Conservation (phyloP, 768 basidiomycete genomes). For the Rhizopogon sp. region DNA sequence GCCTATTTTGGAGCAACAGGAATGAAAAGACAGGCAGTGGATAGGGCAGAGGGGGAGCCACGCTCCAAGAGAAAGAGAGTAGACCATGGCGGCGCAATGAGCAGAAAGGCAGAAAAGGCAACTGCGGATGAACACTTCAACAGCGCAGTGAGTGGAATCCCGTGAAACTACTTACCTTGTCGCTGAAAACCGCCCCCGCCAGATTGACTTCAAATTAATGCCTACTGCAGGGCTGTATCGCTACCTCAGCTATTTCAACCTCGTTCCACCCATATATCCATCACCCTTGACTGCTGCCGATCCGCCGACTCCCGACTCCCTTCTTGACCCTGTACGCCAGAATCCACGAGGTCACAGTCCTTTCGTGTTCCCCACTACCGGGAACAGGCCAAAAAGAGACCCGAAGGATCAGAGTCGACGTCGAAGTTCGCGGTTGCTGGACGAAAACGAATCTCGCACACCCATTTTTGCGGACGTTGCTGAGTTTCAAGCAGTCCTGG, state of each 20-base stretch:
- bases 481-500: constrained; percentile 64
- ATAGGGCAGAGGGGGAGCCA: constrained; percentile 70
- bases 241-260: constrained; percentile 69
- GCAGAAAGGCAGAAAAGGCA: constrained; percentile 31
- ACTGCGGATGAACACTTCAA: constrained; percentile 26
- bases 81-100: constrained; percentile 33
- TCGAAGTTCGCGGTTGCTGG: constrained; percentile 67
- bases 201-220: constrained; percentile 77
- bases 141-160: constrained; percentile 24
- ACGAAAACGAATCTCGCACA: constrained; percentile 53
- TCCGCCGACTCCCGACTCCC: constrained; percentile 62
- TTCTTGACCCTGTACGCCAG: constrained; percentile 46
- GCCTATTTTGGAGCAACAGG: constrained; percentile 64
- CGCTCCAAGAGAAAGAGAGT: constrained; percentile 69
- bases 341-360: constrained; percentile 51
- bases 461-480: constrained; percentile 67
- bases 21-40: constrained; percentile 60
- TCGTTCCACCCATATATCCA: constrained; percentile 66
- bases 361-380: constrained; percentile 42
- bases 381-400: constrained; percentile 71
- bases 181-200: constrained; percentile 12
- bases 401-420: constrained; percentile 54
- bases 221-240: constrained; percentile 61
- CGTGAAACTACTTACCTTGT: neutral
- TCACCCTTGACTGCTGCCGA: constrained; percentile 62